Evolutionary conservation across 2,329 filamentous ascomycete genomes (phyloP).

Genomic region (Nemania abortiva): DNA sequence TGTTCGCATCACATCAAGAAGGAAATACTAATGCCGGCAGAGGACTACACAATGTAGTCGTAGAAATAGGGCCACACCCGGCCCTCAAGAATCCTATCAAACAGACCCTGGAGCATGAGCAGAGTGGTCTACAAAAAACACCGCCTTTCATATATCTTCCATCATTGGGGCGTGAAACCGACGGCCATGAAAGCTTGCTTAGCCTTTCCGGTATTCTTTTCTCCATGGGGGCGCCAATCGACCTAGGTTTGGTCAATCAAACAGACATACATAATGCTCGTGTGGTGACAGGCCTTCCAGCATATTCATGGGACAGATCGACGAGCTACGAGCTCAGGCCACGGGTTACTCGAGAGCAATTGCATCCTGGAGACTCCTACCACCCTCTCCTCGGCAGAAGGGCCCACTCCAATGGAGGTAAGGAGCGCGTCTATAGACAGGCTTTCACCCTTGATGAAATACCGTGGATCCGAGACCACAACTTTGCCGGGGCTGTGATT

Average conservation of each 20-base stretch:
- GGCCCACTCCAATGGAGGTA: constrained; percentile 31
- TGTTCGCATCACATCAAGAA: constrained; percentile 17
- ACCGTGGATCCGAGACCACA: constrained; percentile 62
- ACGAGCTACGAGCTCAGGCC: constrained; percentile 21
- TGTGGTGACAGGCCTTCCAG: constrained; percentile 34
- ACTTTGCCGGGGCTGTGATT: constrained; percentile 48
- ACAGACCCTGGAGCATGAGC: constrained; percentile 35
- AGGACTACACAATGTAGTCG: constrained; percentile 16
- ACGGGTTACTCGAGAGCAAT: constrained; percentile 27
- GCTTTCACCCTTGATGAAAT: constrained; percentile 53
- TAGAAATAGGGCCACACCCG: constrained; percentile 49
- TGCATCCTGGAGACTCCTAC: constrained; percentile 28
- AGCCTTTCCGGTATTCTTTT: constrained; percentile 29
- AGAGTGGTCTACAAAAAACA: constrained; percentile 19
- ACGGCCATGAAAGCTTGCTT: constrained; percentile 23
- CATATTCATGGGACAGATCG: constrained; percentile 39
- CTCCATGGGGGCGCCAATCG: constrained; percentile 19
- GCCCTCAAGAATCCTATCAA: constrained; percentile 44
- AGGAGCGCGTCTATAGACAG: constrained; percentile 53
- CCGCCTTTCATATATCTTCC: constrained; percentile 36
- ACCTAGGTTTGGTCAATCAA: constrained; percentile 27
- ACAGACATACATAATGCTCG: constrained; percentile 29
- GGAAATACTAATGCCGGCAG: neutral
- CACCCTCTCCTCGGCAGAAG: constrained; percentile 35
- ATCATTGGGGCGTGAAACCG: constrained; percentile 21